phyloP scores from a whole-genome alignment of 1,284 basidiomycete species.

The Clitocybe nebularis region DNA sequence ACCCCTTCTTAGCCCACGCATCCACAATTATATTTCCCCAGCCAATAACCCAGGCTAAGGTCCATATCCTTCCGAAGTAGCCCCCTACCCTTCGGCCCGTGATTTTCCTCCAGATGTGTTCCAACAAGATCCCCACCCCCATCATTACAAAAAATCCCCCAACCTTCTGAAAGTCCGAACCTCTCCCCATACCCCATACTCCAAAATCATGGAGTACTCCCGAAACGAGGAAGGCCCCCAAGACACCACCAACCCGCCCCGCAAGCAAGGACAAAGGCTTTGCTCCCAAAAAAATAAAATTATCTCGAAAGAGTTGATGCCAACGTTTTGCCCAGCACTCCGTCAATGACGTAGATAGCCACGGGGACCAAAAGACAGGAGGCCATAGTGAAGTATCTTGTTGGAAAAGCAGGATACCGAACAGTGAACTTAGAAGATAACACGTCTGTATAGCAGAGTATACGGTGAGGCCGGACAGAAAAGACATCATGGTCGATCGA shows the following conservation, averaged over 20 bases:
- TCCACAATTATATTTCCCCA: conserved; percentile 48
- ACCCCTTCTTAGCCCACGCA: conserved; percentile 45
- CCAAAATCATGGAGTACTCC: conserved; percentile 54
- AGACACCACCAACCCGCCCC: conserved; percentile 41
- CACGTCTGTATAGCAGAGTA: conserved; percentile 39
- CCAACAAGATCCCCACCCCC: conserved; percentile 47
- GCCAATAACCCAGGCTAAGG: conserved; percentile 36
- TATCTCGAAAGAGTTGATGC: conserved; percentile 50
- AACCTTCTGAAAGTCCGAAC: conserved; percentile 40
- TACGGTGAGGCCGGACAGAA: conserved; percentile 36
- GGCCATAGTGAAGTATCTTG: conserved; percentile 44
- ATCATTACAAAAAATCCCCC: conserved; percentile 55
- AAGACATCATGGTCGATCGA: conserved; percentile 37
- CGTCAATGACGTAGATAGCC: conserved; percentile 39
- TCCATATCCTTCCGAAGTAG: conserved; percentile 47
- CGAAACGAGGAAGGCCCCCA: conserved; percentile 57
- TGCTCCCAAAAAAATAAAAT: conserved; percentile 41
- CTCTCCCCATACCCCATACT: conserved; percentile 55
- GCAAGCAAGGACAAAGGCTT: conserved; percentile 35
- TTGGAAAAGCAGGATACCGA: conserved; percentile 34
- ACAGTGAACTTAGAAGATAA: conserved; percentile 40
- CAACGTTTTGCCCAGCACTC: conserved; percentile 50
- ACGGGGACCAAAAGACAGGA: conserved; percentile 42
- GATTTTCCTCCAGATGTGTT: conserved; percentile 37
- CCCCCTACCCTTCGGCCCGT: conserved; percentile 44